phyloP scores from a whole-genome alignment of 805 yeast genomes.

The Starmera dryadoides region DNA sequence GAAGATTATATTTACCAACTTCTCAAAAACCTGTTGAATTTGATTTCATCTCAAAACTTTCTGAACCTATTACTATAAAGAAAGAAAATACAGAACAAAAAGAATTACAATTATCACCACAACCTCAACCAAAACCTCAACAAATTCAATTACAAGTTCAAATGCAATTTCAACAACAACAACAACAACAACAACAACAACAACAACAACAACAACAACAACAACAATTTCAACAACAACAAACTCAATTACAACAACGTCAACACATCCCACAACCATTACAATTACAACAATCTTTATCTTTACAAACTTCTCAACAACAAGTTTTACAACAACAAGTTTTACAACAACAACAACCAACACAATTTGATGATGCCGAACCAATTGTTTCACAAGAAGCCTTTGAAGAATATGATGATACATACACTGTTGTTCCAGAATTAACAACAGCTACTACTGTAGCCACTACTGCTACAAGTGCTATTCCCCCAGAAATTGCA shows the following conservation, averaged over 20 bases:
- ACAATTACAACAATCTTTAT: not conserved
- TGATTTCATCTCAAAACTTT: slow-evolving; percentile 10
- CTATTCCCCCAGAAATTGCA: not conserved
- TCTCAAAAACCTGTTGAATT: slow-evolving; percentile 3
- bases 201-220: not conserved
- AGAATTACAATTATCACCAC: not conserved
- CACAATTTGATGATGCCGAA: not conserved
- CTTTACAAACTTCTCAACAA: too few relatives aligned
- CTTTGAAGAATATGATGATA: not conserved
- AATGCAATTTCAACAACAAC: too few relatives aligned
- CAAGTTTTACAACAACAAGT: not conserved
- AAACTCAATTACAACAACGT: not conserved
- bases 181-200: not conserved
- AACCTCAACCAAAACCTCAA: not conserved
- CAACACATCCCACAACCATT: not conserved
- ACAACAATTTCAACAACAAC: not conserved
- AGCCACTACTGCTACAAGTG: not conserved
- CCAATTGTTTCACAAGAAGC: too few relatives aligned
- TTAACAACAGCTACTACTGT: not conserved
- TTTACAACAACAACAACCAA: not conserved
- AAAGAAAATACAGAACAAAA: not conserved
- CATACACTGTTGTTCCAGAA: not conserved
- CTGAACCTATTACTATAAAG: slow-evolving; percentile 9
- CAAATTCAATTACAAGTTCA: too few relatives aligned
- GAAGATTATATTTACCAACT: slow-evolving; percentile 22